Conservation (phyloP, 2,329 filamentous ascomycete species). For the Epichloe brachyelytri region DNA sequence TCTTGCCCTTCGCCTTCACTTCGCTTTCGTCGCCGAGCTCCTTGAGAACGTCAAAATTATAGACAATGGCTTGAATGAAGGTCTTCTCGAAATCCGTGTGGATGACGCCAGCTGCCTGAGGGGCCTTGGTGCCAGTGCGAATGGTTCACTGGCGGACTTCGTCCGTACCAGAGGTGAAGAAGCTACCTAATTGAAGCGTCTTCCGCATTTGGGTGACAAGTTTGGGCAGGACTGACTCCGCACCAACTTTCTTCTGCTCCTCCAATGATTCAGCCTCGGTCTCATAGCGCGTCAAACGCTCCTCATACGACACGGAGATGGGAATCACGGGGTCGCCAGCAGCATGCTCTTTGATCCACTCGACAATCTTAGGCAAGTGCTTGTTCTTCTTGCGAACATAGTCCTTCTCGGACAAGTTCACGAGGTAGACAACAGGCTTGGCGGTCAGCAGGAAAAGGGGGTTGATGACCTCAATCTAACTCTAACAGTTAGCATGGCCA, state of each 20-base stretch:
- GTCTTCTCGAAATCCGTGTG: conserved; percentile 99
- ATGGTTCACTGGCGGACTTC: conserved; percentile 99
- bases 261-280: conserved; percentile 64
- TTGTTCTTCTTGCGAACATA: conserved; percentile 99
- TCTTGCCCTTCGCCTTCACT: conserved; percentile 87
- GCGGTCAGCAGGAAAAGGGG: conserved; percentile 87
- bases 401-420: conserved; percentile 95
- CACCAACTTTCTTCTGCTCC: conserved; percentile 79
- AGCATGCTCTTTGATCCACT: conserved; percentile 91
- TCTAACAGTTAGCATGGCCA: conserved; percentile 11
- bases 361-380: conserved; percentile 81
- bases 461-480: conserved; percentile 92
- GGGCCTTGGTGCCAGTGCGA: conserved; percentile 91
- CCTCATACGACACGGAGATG: conserved; percentile 85
- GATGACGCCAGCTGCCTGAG: conserved; percentile 92
- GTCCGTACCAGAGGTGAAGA: conserved; percentile 93
- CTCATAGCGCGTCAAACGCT: conserved; percentile 72
- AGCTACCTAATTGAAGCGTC: conserved; percentile 76
- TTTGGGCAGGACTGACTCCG: conserved; percentile 85
- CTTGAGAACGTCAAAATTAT: conserved; percentile 71
- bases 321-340: conserved; percentile 83
- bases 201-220: conserved; percentile 88
- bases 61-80: conserved; percentile 92
- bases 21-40: conserved; percentile 80
- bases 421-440: conserved; percentile 92